phyloP scores from a whole-genome alignment of 148 eudicot species.

The Oxyria digyna region DNA sequence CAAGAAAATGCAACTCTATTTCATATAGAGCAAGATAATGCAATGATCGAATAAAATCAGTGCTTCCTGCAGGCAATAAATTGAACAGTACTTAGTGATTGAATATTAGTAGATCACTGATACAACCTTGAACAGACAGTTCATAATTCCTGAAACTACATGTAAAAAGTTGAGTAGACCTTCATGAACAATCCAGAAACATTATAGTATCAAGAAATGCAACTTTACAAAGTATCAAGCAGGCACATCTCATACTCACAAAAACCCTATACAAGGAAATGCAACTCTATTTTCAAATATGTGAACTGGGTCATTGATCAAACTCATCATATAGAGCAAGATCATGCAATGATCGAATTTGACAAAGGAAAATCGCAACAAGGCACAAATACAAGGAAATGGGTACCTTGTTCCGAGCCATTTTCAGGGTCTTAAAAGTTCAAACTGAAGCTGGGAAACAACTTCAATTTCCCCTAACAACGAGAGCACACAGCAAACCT shows the following conservation, averaged over 20 bases:
- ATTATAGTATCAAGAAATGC: too few species aligned
- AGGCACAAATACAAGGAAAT: too few species aligned
- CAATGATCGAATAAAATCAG: slow-evolving; percentile 56
- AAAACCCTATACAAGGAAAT: background rate
- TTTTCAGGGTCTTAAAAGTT: background rate
- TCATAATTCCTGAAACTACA: background rate
- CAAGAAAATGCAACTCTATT: too few species aligned
- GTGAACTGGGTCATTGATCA: background rate
- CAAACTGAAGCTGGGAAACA: background rate
- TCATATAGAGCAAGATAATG: too few species aligned
- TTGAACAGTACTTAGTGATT: background rate
- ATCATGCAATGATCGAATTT: background rate
- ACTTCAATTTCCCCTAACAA: background rate
- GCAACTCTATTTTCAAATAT: too few species aligned
- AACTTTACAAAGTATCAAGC: background rate
- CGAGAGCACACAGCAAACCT: background rate
- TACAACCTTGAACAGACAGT: background rate
- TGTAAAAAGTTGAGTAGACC: background rate
- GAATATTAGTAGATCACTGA: too few species aligned
- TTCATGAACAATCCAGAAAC: too few species aligned
- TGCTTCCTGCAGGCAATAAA: slow-evolving; percentile 38
- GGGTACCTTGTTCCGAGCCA: slow-evolving; percentile 10
- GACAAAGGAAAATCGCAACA: background rate
- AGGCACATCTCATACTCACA: background rate
- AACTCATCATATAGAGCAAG: background rate